Evolutionary conservation across 1,284 basidiomycete genomes (phyloP), one percentile per base, ranked within the genome.

Genomic region (Cryptococcus wingfieldii): DNA sequence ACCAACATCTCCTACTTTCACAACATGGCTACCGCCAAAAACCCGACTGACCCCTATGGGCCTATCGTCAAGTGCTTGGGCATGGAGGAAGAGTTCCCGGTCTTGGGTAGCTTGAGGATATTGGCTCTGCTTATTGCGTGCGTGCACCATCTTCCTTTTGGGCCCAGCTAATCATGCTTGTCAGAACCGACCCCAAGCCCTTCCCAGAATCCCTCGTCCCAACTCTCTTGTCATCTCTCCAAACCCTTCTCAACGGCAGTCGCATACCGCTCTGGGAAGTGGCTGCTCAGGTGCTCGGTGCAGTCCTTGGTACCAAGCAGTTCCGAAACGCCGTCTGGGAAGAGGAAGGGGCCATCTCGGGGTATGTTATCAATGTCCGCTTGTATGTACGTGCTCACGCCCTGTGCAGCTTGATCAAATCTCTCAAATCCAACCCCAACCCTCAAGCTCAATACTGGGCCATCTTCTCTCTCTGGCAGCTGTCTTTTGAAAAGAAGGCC

Each of bases 371-470:
- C 8, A 14, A 25, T n/a, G 16, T 31, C 23, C 50, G 14, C 39
- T 49, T n/a, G 47, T 38, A 6, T 38, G 19, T 31, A 5, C 27
- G 23, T 47, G 46, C 28, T 31, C n/a, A 38, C 10, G n/a, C 23
- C 25, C 14, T 34, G 8, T 27, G 16, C 60, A 92, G 89, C 9
- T 79, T 92, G 46, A 81, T 90, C 14, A 87, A 90, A 45, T 87
- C 88, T 41, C 79, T 93, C 57, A 86, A 85, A 68, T 80, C 84
- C 54, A 88, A 84, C 61, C 68, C 75, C 14, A 70, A 72, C 12
- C 88, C 92, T n/a, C 95, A 98, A 77, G 89, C 94, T 85, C 88
- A 86, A 78, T 98, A 98, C 75, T 91, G 95, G 78, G 86, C 91
- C 43, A 85, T 86, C 38, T 90, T 91, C 69, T 94, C 89, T 73